phyloP scores from a whole-genome alignment of 2,329 filamentous ascomycete genomes.

The Cercospora citrullina region DNA sequence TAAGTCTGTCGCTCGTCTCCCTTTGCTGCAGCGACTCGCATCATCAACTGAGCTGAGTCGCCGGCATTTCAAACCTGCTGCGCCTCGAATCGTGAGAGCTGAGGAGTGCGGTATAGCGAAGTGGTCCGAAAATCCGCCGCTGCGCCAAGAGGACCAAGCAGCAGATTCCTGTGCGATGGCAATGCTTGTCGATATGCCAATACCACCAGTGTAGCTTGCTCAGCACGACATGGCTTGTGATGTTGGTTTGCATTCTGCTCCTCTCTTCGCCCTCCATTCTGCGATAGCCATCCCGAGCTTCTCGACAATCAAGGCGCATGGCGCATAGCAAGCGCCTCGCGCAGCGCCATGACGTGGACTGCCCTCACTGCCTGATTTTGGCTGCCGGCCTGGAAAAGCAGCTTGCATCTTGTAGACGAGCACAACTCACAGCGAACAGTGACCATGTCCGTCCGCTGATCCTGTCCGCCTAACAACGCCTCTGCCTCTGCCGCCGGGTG shows the following conservation, averaged over 20 bases:
- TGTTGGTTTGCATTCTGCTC: not conserved
- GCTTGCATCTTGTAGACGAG: not conserved
- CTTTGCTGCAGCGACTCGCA: not conserved
- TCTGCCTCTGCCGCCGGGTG: not conserved
- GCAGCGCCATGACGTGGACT: not conserved
- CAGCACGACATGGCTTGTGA: not conserved
- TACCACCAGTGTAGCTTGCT: not conserved
- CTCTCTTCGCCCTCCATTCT: not conserved
- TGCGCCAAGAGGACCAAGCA: not conserved
- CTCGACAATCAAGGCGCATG: not conserved
- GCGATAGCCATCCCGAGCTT: not conserved
- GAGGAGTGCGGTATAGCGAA: not conserved
- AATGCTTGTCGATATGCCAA: not conserved
- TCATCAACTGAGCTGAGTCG: not conserved
- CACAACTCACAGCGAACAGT: not conserved
- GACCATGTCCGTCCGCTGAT: not conserved
- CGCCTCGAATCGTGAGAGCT: not conserved
- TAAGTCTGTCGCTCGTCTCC: not conserved
- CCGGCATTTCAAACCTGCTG: not conserved
- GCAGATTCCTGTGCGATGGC: not conserved
- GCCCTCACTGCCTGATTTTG: not conserved
- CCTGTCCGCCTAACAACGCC: not conserved
- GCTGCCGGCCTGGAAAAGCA: not conserved
- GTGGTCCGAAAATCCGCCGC: not conserved
- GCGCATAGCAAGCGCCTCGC: not conserved